Evolutionary conservation across 2,329 filamentous ascomycete species (phyloP), one percentile per base, ranked within the genome.

Genomic region (Colletotrichum cordylinicola): DNA sequence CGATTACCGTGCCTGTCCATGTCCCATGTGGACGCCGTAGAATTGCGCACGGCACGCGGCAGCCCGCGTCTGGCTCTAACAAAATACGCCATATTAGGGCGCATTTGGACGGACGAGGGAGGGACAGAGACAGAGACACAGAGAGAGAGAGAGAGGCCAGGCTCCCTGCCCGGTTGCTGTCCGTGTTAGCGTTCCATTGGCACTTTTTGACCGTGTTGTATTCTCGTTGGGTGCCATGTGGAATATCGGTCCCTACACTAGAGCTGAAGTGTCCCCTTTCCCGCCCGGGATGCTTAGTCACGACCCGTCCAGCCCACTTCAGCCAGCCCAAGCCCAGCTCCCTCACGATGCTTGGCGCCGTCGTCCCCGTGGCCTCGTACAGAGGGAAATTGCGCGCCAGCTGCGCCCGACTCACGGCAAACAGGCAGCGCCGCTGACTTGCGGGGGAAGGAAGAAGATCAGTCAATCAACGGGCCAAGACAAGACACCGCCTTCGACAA

Each of bases 361-460:
- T 52, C 27, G 69, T 72, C 69, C 43, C 69, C 64, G 69, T 56
- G 39, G 24, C 61, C 69, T 75, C 64, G 70, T 75, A 65, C 64
- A 68, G 64, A 65, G n/a, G 52, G 73, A 75, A 65, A 75, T 75
- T 75, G 58, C 73, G 58, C 58, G 43, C 55, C 55, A 69, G 73
- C 70, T 75, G 64, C 73, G 35, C 64, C 62, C 21, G 33, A 64
- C 24, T 58, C 35, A 39, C 73, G 64, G 73, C 73, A 65, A 43
- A 35, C 37, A 21, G 16, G 27, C 64, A 31, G 29, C 37, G 64
- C 39, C n/a, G 9, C 43, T 61, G 56, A 35, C 31, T 39, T 39
- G 16, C 31, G 43, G n/a, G 43, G 43, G 43, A 21, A 4, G 43
- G 5, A 4, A 21, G 43, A 48, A 48, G 43, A 24, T 21, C 31